phyloP scores from a whole-genome alignment of 2,329 filamentous ascomycete genomes.

The Hypoxylon sp. region DNA sequence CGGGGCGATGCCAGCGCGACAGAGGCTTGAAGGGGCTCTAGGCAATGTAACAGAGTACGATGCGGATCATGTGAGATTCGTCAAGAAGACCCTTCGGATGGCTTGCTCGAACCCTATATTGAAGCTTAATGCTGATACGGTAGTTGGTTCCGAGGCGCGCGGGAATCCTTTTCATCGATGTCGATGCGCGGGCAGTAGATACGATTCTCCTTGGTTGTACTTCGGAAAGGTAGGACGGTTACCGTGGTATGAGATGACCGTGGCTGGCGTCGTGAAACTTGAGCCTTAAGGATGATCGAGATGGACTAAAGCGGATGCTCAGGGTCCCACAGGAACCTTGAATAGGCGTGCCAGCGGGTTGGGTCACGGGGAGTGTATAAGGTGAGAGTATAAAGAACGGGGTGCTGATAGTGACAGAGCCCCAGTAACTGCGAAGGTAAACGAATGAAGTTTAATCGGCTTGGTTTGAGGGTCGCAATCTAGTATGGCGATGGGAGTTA shows the following conservation, averaged over 20 bases:
- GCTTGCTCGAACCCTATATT: constrained; percentile 21
- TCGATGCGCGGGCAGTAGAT: constrained; percentile 17
- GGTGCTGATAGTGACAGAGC: constrained; percentile 16
- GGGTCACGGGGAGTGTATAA: constrained; percentile 8
- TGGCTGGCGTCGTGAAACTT: constrained; percentile 33
- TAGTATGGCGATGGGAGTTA: constrained; percentile 14
- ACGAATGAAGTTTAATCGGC: constrained; percentile 23
- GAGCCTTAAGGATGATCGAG: constrained; percentile 25
- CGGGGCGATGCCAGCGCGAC: constrained; percentile 23
- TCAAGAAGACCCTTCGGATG: neutral
- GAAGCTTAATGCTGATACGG: constrained; percentile 21
- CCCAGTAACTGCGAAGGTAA: constrained; percentile 4
- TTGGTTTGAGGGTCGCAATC: constrained; percentile 7
- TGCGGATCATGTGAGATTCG: constrained; percentile 26
- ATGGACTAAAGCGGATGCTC: constrained; percentile 15
- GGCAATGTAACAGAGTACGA: constrained; percentile 9
- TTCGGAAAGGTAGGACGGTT: constrained; percentile 17
- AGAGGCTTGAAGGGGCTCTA: constrained; percentile 16
- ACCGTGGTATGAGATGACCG: constrained; percentile 25
- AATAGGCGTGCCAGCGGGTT: constrained; percentile 7
- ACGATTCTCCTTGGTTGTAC: constrained; percentile 20
- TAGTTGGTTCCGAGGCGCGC: constrained; percentile 16
- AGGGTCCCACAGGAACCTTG: constrained; percentile 27
- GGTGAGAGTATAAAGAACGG: constrained; percentile 22
- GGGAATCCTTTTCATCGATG: constrained; percentile 15